phyloP scores from a whole-genome alignment of 192 early-diverging fungal genomes.

The Coemansia sp. region DNA sequence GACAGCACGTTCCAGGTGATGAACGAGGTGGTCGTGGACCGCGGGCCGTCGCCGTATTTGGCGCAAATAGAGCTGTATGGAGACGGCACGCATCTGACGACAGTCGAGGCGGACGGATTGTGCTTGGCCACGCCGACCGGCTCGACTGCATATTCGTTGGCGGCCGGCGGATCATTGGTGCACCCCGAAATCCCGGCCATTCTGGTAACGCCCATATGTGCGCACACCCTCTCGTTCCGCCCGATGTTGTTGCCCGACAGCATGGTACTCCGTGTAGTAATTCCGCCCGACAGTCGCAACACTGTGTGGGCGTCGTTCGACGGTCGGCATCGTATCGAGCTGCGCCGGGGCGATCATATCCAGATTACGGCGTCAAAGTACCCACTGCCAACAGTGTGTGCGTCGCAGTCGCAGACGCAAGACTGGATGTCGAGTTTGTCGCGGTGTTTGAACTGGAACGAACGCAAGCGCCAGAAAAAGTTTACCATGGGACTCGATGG shows the following conservation, averaged over 20 bases:
- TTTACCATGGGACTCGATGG: conserved; percentile 19
- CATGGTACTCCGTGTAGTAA: conserved; percentile 83
- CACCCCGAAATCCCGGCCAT: conserved; percentile 95
- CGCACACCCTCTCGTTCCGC: conserved; percentile 90
- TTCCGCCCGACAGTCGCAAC: conserved; percentile 78
- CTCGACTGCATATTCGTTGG: conserved; percentile 82
- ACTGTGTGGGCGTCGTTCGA: conserved; percentile 96
- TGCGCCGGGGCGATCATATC: conserved; percentile 84
- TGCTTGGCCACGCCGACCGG: conserved; percentile 95
- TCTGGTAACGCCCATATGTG: conserved; percentile 89
- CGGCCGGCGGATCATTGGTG: conserved; percentile 93
- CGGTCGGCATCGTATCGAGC: conserved; percentile 86
- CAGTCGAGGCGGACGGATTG: conserved; percentile 94
- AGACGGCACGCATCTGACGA: conserved; percentile 86
- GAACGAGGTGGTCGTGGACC: conserved; percentile 94
- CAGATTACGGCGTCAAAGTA: conserved; percentile 80
- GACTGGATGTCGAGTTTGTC: conserved; percentile 93
- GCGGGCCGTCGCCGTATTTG: conserved; percentile 91
- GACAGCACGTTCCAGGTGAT: conserved; percentile 83
- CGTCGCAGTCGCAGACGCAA: conserved; percentile 60
- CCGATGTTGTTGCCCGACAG: conserved; percentile 95
- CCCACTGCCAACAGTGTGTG: conserved; percentile 87
- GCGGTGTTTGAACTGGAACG: conserved; percentile 91
- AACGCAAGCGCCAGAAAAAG: conserved; percentile 83
- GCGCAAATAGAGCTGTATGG: conserved; percentile 82